These are phyloP conservation scores for Strobilomyces confusus DNA, from an alignment of 768 basidiomycete genomes.

Conservation along the genomic window DNA sequence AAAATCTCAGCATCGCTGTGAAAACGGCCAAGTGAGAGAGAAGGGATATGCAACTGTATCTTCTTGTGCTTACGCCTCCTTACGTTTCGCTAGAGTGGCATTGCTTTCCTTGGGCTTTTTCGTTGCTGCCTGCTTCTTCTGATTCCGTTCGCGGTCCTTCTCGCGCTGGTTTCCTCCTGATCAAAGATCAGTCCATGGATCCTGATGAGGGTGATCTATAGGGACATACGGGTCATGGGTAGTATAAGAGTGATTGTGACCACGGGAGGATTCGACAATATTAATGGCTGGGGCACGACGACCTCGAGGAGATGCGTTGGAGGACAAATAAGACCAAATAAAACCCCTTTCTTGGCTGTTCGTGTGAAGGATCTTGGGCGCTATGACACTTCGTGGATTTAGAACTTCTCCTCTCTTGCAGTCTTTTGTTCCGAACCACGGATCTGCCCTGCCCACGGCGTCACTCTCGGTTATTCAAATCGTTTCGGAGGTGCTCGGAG, in stretches of 20 bases:
- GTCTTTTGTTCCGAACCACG: not conserved
- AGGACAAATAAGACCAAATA: conserved; percentile 28
- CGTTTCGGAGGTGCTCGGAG: conserved; percentile 11
- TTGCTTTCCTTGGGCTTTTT: conserved; percentile 71
- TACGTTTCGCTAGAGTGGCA: conserved; percentile 57
- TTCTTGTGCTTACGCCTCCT: conserved; percentile 60
- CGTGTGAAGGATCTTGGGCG: conserved; percentile 18
- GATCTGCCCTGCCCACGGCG: conserved; percentile 2
- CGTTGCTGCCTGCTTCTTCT: conserved; percentile 57
- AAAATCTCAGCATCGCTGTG: conserved; percentile 72
- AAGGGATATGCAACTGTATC: conserved; percentile 11
- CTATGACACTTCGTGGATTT: conserved; percentile 1
- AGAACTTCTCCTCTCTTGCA: conserved; percentile 4
- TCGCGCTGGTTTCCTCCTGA: conserved; percentile 84
- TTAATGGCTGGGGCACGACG: not conserved
- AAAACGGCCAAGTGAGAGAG: conserved; percentile 24
- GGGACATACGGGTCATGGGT: conserved; percentile 53
- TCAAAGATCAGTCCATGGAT: conserved; percentile 9
- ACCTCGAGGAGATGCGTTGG: not conserved
- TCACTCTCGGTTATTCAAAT: conserved; percentile 8
- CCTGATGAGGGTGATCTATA: not conserved
- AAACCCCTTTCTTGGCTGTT: not conserved
- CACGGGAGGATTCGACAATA: conserved; percentile 7
- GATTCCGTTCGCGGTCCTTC: conserved; percentile 61
- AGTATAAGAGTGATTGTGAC: conserved; percentile 2